Conservation (phyloP, 768 basidiomycete species). For the Boletus vinaceobasis region DNA sequence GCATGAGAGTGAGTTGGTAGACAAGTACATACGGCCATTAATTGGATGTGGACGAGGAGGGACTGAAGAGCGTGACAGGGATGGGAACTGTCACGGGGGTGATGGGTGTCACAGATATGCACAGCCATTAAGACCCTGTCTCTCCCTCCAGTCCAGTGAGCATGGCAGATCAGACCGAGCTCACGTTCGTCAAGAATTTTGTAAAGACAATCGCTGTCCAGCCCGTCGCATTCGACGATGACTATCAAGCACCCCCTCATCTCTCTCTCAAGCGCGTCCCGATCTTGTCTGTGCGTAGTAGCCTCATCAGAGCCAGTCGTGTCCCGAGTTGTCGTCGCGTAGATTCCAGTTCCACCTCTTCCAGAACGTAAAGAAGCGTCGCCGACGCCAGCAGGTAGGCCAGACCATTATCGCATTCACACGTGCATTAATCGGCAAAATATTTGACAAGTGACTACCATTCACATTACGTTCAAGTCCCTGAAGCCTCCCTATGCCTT, state of each 20-base stretch:
- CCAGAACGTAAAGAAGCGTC: constrained; percentile 46
- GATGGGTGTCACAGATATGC: constrained; percentile 13
- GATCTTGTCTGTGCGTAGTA: constrained; percentile 55
- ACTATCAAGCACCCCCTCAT: constrained; percentile 71
- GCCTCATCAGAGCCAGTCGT: neutral
- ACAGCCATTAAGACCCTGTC: constrained; percentile 18
- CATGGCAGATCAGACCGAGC: constrained; percentile 57
- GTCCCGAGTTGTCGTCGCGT: constrained; percentile 10
- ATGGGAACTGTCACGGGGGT: constrained; percentile 15
- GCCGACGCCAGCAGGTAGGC: constrained; percentile 32
- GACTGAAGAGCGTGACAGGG: neutral
- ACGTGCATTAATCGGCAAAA: constrained; percentile 10
- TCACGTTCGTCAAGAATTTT: constrained; percentile 64
- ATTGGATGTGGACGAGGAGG: constrained; percentile 4
- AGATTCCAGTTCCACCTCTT: constrained; percentile 61
- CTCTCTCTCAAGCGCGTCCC: constrained; percentile 68
- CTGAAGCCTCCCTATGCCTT: constrained; percentile 81
- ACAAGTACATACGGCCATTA: constrained; percentile 38
- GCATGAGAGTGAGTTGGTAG: neutral
- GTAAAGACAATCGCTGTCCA: constrained; percentile 61
- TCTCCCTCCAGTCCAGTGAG: neutral
- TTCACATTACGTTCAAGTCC: constrained; percentile 85
- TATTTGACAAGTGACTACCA: constrained; percentile 15
- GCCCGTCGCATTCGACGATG: constrained; percentile 65
- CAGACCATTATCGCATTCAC: neutral